Base-by-base conservation (phyloP, 2,329 filamentous ascomycete species). In the Falciphora oryzae region DNA sequence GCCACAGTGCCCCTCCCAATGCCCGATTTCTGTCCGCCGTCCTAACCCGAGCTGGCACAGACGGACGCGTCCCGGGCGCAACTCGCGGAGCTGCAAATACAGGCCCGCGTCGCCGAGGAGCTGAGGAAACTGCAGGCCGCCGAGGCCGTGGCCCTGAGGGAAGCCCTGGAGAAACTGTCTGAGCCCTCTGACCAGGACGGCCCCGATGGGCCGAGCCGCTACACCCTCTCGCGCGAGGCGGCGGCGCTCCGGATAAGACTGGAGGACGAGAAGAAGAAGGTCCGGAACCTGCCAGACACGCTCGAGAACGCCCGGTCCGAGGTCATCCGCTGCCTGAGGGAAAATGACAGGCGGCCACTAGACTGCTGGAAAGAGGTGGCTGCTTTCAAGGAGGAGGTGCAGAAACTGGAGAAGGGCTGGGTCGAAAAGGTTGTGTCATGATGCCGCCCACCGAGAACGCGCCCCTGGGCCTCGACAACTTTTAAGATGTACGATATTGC, bases 321-420 rank as follows among this genome's bases (percentile, higher is more conserved):
- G 66, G 87, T 97, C 65, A 86, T 95, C 68, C 84, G 85, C 71
- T 98, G 94, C 76, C 81, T 98, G 81, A 83, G 90, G 67, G 83
- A 89, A 73, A 89, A 97, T 76, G 93, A 97, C 78, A 84, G 92
- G 68, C 85, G 92, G 76, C 93, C 94, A 75, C 81, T 97, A 74
- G 91, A 97, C 81, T 98, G 94, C 84, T 97, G 91, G 90, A 85
- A 88, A 77, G 93, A 97, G 84, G 92, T 97, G 29, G 90, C 96
- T 80, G 83, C 82, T 27, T 98, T 98, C 78, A 96, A 93, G 85
- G 84, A 85, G 71, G 92, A 96, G 82, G 93, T 98, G 62, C 87
- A 90, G 70, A 87, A 86, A 79, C 77, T 97, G 77, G 94, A 97
- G 85, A 89, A 87, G 78, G 83, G 83, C 31, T 98, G 96, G 86